phyloP scores from a whole-genome alignment of 257 asterid genomes.

The Solanum ossicruentum region DNA sequence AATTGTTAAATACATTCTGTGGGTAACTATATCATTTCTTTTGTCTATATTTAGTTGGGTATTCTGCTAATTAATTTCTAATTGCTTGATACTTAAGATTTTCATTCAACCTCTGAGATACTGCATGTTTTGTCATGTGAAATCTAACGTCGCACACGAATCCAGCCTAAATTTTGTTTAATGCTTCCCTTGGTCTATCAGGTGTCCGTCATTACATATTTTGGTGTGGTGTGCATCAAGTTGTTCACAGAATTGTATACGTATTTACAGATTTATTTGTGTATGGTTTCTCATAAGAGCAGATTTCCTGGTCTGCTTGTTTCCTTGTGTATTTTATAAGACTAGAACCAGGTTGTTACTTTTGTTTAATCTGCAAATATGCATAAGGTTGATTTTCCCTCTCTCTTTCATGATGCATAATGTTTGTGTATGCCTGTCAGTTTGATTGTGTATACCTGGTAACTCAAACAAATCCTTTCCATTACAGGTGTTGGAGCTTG shows the following conservation, averaged over 20 bases:
- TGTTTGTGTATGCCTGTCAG: not conserved
- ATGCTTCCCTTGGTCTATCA: not conserved
- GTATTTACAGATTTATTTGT: not conserved
- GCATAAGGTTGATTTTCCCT: not conserved
- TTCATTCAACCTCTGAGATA: not conserved
- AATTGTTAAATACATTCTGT: not conserved
- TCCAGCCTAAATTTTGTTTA: not conserved
- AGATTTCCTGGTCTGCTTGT: not conserved
- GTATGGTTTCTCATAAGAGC: not conserved
- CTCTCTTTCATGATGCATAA: not conserved
- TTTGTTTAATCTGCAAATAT: not conserved
- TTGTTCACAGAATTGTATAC: not conserved
- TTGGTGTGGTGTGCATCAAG: not conserved
- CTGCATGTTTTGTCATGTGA: not conserved
- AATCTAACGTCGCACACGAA: not conserved
- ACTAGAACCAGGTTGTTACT: not conserved
- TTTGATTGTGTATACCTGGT: not conserved
- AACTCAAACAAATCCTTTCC: not conserved
- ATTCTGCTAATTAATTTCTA: not conserved
- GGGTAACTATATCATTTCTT: not conserved
- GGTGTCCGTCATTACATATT: not conserved
- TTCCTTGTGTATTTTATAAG: not conserved
- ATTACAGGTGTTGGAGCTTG: constrained; percentile 74
- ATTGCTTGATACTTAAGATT: not conserved
- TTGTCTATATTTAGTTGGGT: not conserved